These are phyloP conservation scores for Metarhizium brunneum DNA, from an alignment of 2,329 filamentous ascomycete species.

Conservation along the genomic window DNA sequence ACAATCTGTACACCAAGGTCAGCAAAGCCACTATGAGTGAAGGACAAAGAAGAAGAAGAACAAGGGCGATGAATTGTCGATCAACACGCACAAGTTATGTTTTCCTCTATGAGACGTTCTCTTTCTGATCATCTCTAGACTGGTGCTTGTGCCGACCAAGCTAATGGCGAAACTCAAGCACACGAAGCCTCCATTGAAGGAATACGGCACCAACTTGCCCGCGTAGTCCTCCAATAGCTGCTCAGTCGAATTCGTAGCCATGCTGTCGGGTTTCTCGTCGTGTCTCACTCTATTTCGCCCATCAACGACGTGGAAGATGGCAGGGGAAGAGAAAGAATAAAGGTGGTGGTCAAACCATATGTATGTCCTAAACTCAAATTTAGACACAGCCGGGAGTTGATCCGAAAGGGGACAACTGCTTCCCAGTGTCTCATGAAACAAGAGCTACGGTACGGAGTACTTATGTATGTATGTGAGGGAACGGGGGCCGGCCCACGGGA, in stretches of 20 bases:
- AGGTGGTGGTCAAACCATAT: background rate
- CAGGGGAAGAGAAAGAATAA: background rate
- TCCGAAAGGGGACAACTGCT: no score
- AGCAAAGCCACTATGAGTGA: background rate
- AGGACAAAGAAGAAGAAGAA: background rate
- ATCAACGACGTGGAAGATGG: background rate
- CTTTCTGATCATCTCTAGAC: slow-evolving; percentile 72
- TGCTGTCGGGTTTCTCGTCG: background rate
- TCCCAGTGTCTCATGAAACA: no score
- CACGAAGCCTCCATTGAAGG: slow-evolving; percentile 52
- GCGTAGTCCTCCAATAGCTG: slow-evolving; percentile 30
- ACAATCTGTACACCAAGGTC: slow-evolving; percentile 33
- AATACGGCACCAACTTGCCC: slow-evolving; percentile 36
- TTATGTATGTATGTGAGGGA: no score
- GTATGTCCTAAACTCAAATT: background rate
- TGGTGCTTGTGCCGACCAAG: slow-evolving; percentile 66
- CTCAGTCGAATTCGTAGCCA: slow-evolving; percentile 4
- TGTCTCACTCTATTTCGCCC: background rate
- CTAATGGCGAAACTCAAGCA: slow-evolving; percentile 69
- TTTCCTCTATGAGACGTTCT: slow-evolving; percentile 59
- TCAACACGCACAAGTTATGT: slow-evolving; percentile 53
- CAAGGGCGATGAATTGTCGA: background rate
- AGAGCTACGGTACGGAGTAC: no score
- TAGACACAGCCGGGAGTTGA: background rate
- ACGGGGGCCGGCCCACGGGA: background rate